Percentiles rank a stretch among this genome's conserved stretches.
Evolutionary conservation across 441 rosid species (phyloP).

Genomic region (Aleurites moluccanus): DNA sequence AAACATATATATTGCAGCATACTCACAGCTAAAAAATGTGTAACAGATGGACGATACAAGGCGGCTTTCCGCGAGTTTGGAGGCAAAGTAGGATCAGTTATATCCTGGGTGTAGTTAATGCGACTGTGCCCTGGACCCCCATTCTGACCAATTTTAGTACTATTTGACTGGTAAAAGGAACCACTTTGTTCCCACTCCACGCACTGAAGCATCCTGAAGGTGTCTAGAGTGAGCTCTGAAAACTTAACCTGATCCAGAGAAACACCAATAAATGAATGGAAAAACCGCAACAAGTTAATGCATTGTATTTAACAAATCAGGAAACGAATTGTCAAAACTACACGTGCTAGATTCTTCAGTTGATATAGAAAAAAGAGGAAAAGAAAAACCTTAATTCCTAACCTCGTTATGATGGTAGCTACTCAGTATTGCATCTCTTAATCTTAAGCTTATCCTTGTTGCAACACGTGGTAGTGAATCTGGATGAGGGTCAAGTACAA

Average conservation of each 20-base stretch:
- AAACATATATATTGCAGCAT: constrained; percentile 17
- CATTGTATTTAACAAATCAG: constrained; percentile 1
- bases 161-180: constrained; percentile 63
- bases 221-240: constrained; percentile 91
- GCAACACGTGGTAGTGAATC: constrained; percentile 60
- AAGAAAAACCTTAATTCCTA: constrained; percentile 33
- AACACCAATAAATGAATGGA: constrained; percentile 23
- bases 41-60: constrained; percentile 78
- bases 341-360: constrained; percentile 14
- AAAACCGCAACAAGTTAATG: not conserved
- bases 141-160: constrained; percentile 55
- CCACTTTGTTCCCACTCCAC: constrained; percentile 98
- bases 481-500: constrained; percentile 70
- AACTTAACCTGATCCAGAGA: constrained; percentile 71
- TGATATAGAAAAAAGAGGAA: constrained; percentile 18
- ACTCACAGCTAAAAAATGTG: constrained; percentile 91
- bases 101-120: constrained; percentile 56
- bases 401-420: constrained; percentile 94
- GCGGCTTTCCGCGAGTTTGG: constrained; percentile 84
- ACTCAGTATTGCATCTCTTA: constrained; percentile 86
- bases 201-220: constrained; percentile 96
- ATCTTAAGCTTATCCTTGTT: constrained; percentile 61
- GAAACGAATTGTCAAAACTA: constrained; percentile 7
- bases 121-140: constrained; percentile 59
- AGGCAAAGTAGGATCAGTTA: constrained; percentile 90